Evolutionary conservation across 768 basidiomycete genomes (phyloP).

Genomic region (Boletales sp.): DNA sequence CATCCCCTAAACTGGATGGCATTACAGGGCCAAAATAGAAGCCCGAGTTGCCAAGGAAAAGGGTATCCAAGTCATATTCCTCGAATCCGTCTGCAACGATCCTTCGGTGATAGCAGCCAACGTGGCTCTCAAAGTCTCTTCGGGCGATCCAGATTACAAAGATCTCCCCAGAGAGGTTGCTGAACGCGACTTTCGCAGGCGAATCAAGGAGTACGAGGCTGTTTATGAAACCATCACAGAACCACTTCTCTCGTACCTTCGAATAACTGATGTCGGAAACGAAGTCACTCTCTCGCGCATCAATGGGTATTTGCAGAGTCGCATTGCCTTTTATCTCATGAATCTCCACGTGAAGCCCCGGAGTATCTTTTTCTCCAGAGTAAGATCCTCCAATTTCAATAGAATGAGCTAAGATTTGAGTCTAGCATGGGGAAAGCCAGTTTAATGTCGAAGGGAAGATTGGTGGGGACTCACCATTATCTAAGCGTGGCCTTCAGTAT

Average conservation of each 20-base stretch:
- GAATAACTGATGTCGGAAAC: slow-evolving; percentile 90
- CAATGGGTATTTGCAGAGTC: slow-evolving; percentile 92
- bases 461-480: slow-evolving; percentile 92
- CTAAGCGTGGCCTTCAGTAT: slow-evolving; percentile 81
- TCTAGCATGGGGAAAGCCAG: slow-evolving; percentile 95
- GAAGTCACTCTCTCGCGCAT: slow-evolving; percentile 85
- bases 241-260: slow-evolving; percentile 83
- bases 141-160: slow-evolving; percentile 97
- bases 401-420: slow-evolving; percentile 2
- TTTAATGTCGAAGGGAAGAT: slow-evolving; percentile 97
- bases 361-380: slow-evolving; percentile 93
- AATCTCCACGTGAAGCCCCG: slow-evolving; percentile 96
- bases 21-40: slow-evolving; percentile 72
- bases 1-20: slow-evolving; percentile 1
- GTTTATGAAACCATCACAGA: slow-evolving; percentile 96
- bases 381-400: slow-evolving; percentile 38
- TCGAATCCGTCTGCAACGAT: slow-evolving; percentile 94
- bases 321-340: slow-evolving; percentile 98
- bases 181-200: slow-evolving; percentile 82
- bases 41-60: slow-evolving; percentile 83
- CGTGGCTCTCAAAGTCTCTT: slow-evolving; percentile 91
- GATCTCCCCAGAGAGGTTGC: slow-evolving; percentile 83
- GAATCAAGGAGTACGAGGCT: slow-evolving; percentile 91
- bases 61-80: slow-evolving; percentile 84
- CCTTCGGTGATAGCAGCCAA: slow-evolving; percentile 93